Base-by-base conservation (phyloP, 345 rosid species). In the Gossypium stocksii region DNA sequence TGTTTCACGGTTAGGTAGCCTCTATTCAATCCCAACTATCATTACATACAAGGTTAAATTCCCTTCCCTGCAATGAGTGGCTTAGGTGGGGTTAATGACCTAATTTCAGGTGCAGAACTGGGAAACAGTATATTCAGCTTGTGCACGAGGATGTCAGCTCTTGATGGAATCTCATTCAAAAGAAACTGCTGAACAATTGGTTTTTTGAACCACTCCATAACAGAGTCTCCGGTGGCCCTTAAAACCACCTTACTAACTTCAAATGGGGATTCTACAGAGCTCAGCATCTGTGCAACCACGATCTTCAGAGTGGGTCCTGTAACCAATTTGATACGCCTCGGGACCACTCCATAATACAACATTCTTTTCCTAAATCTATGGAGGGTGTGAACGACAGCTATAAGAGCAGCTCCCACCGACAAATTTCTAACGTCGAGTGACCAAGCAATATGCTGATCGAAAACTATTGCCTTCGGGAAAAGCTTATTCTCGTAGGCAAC, bases 161-260 rank as follows among this genome's bases (percentile, higher is more conserved):
- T 86, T 2, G 99, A 91, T 3, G 97, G 97, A 14, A 93, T 88
- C 78, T 96, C 99, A 34, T 96, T 93, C 68, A 96, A 75, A 58
- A 93, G 97, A 83, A 95, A 95, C 81, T 95, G 98, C 76, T 95
- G 98, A 59, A 95, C 99, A 6, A 95, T 90, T 15, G 98, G 97
- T 74, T 95, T 95, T 88, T 93, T 91, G 77, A 90, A 95, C 99
- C 99, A 95, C 73, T 88, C 98, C 97, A 95, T 91, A 5, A 95
- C 89, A 69, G 86, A 81, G 64, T 91, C 97, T 12, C 99, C 99
- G 0, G 98, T 93, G 22, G 97, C 98, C 58, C 97, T 86, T 77
- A 91, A 76, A 75, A 95, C 98, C 46, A 93, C 97, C 84, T 93
- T 93, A 73, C 98, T 91, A 2, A 89, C 99, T 81, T 95, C 99